A percentile compares a stretch with the other conserved stretches of the same genome.
phyloP scores from a whole-genome alignment of 345 rosid genomes.

The Aquilaria malaccensis region DNA sequence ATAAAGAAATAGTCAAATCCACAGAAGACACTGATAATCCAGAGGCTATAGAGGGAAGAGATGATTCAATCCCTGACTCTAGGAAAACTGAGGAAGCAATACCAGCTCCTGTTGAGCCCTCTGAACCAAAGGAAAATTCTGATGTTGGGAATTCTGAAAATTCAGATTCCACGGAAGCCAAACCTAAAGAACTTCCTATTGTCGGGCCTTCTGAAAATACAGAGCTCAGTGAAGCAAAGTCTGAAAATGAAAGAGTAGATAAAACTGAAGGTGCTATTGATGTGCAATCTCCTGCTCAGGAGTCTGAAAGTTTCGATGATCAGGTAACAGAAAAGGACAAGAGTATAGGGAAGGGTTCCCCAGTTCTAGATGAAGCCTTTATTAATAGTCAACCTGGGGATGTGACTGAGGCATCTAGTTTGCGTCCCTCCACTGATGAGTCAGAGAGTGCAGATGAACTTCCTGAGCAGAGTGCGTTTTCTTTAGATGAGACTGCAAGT shows the following conservation, averaged over 20 bases:
- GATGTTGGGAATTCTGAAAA: conserved; percentile 23
- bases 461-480: conserved; percentile 26
- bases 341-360: conserved; percentile 25
- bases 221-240: conserved; percentile 30
- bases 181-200: conserved; percentile 31
- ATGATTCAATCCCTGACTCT: conserved; percentile 24
- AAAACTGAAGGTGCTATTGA: conserved; percentile 21
- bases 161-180: conserved; percentile 25
- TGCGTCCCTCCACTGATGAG: conserved; percentile 26
- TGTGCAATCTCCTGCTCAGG: conserved; percentile 28
- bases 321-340: conserved; percentile 30
- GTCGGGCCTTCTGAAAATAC: conserved; percentile 25
- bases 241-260: conserved; percentile 29
- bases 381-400: conserved; percentile 23
- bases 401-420: conserved; percentile 29
- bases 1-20: conserved; percentile 22
- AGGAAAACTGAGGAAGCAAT: conserved; percentile 36
- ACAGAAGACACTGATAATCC: conserved; percentile 24
- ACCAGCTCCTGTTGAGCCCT: conserved; percentile 21
- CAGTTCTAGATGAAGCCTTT: conserved; percentile 32
- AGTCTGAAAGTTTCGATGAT: conserved; percentile 28
- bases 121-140: conserved; percentile 16
- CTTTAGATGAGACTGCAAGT: conserved; percentile 41
- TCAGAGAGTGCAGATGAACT: conserved; percentile 25
- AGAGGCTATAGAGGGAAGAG: conserved; percentile 27